Evolutionary conservation across 257 asterid genomes (phyloP).

Genomic region (Solanum medicagineum): DNA sequence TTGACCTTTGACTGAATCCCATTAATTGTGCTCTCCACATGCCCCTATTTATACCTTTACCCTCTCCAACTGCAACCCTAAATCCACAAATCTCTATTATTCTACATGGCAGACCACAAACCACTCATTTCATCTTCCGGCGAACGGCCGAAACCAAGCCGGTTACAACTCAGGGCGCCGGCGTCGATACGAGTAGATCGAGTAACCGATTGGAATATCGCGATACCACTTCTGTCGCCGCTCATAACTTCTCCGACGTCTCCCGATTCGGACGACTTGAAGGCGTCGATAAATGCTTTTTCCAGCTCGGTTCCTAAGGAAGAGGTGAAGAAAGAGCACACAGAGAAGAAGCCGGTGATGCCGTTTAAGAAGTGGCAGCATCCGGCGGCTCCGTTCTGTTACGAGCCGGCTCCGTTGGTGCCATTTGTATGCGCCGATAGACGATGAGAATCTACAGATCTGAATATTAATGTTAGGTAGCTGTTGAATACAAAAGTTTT

Average conservation of each 20-base stretch:
- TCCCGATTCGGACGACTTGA: conserved; percentile 24
- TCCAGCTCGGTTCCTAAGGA: background rate
- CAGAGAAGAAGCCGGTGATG: conserved; percentile 22
- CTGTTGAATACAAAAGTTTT: background rate
- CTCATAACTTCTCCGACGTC: conserved; percentile 30
- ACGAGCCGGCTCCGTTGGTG: conserved; percentile 32
- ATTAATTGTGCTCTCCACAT: background rate
- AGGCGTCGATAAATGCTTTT: conserved; percentile 18
- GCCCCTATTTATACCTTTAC: conserved; percentile 12
- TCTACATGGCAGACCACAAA: background rate
- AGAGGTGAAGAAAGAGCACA: conserved; percentile 9
- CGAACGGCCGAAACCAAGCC: conserved; percentile 26
- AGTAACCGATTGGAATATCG: conserved; percentile 52
- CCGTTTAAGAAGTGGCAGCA: conserved; percentile 46
- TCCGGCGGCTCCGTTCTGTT: conserved; percentile 56
- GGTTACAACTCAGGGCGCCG: conserved; percentile 58
- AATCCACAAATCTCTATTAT: background rate
- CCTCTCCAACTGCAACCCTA: background rate
- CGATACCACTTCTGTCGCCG: conserved; percentile 71
- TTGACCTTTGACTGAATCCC: conserved; percentile 32
- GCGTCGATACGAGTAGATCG: conserved; percentile 50
- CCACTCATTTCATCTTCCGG: background rate
- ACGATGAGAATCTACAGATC: conserved; percentile 1
- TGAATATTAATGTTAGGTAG: background rate
- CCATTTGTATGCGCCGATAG: conserved; percentile 45